Evolutionary conservation across 345 rosid genomes (phyloP).

Genomic region (Murraya paniculata): DNA sequence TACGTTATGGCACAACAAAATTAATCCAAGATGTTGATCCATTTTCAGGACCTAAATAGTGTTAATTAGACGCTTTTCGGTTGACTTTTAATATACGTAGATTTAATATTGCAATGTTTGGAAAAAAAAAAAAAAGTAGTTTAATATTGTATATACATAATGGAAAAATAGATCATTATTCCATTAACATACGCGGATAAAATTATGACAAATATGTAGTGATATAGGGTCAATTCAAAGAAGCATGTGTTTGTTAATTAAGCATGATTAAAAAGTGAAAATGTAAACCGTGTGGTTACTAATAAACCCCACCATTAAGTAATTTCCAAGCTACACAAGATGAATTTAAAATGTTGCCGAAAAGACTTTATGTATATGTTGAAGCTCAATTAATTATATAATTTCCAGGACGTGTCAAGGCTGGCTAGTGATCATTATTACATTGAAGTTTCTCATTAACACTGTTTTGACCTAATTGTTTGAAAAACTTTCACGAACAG

Average conservation of each 20-base stretch:
- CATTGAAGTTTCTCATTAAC: neutral
- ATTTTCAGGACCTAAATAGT: neutral
- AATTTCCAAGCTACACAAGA: neutral
- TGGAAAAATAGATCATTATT: neutral
- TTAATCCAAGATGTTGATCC: too few species aligned
- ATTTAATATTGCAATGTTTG: too few species aligned
- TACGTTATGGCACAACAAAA: too few species aligned
- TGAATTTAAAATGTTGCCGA: neutral
- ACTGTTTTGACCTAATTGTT: conserved; percentile 8
- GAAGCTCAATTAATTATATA: too few species aligned
- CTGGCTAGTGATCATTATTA: neutral
- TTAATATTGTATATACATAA: too few species aligned
- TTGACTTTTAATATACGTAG: neutral
- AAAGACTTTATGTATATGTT: neutral
- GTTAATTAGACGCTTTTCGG: too few species aligned
- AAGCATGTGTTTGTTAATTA: neutral
- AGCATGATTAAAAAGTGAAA: neutral
- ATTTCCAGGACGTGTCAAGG: neutral
- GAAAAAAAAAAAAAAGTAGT: neutral
- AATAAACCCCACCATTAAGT: neutral
- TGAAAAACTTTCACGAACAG: neutral
- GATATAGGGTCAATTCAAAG: neutral
- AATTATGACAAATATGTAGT: neutral
- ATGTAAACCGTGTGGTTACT: neutral
- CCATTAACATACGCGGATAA: neutral